Conservation (phyloP, 1,139 yeast species). For the Yamadazyma atmosphaerica region DNA sequence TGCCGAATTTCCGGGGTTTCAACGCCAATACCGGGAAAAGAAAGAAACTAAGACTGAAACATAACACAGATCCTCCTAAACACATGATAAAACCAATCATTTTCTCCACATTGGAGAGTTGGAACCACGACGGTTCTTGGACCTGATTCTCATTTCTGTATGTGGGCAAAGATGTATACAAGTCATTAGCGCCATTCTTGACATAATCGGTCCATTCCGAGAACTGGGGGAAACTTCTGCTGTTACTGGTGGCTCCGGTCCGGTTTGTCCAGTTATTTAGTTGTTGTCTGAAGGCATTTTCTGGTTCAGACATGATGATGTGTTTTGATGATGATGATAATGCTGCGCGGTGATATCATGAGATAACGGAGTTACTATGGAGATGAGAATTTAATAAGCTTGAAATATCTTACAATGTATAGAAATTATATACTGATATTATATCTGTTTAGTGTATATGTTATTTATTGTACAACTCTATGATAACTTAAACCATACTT, state of each 20-base stretch:
- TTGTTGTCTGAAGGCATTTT: slow-evolving; percentile 44
- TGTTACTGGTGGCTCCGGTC: slow-evolving; percentile 9
- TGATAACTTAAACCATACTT: neutral
- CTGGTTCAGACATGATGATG: slow-evolving; percentile 35
- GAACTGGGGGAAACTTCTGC: slow-evolving; percentile 26
- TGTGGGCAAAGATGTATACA: slow-evolving; percentile 43
- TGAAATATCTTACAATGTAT: too few relatives aligned
- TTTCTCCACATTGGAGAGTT: slow-evolving; percentile 75
- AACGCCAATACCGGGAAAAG: slow-evolving; percentile 87
- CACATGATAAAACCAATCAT: slow-evolving; percentile 77
- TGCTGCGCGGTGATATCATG: neutral
- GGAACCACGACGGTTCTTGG: slow-evolving; percentile 56
- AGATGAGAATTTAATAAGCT: too few relatives aligned
- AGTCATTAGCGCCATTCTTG: slow-evolving; percentile 40
- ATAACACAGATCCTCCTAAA: slow-evolving; percentile 70
- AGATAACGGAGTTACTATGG: too few relatives aligned
- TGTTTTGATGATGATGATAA: neutral
- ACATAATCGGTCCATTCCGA: slow-evolving; percentile 51
- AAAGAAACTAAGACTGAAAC: slow-evolving; percentile 80
- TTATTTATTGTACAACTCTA: too few relatives aligned
- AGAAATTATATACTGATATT: too few relatives aligned
- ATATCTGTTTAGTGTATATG: too few relatives aligned
- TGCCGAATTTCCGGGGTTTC: slow-evolving; percentile 87
- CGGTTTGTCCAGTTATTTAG: slow-evolving; percentile 41
- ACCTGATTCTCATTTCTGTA: slow-evolving; percentile 25